These are phyloP conservation scores for Paracoccidioides brasiliensis DNA, from an alignment of 2,329 filamentous ascomycete species.

Conservation along the genomic window DNA sequence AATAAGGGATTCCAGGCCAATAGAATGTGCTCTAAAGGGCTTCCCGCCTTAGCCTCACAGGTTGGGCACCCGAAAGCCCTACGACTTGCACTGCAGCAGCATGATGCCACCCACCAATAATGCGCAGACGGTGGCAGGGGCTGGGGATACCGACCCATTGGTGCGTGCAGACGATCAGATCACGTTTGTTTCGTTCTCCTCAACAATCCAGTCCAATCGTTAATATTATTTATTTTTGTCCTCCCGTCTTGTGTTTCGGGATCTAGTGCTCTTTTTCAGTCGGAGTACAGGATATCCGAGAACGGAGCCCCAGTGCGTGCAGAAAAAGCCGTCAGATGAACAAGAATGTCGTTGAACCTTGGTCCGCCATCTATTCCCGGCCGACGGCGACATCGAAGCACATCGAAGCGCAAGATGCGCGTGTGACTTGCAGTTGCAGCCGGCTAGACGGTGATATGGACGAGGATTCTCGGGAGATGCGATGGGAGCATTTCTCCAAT, in stretches of 20 bases:
- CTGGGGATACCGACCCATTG: neutral
- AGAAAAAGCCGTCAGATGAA: neutral
- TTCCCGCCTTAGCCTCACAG: conserved; percentile 25
- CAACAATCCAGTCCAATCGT: too few species aligned
- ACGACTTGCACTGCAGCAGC: conserved; percentile 15
- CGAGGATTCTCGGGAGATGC: neutral
- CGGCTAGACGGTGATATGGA: neutral
- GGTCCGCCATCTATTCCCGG: neutral
- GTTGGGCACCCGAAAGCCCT: conserved; percentile 22
- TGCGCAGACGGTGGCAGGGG: neutral
- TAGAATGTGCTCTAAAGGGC: conserved; percentile 8
- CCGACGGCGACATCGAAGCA: neutral
- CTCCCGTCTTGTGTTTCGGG: neutral
- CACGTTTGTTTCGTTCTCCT: neutral
- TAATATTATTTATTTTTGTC: too few species aligned
- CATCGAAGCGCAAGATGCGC: neutral
- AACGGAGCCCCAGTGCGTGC: neutral
- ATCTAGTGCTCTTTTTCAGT: neutral
- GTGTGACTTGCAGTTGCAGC: conserved; percentile 2
- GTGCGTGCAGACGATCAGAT: neutral
- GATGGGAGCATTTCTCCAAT: neutral
- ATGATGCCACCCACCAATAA: neutral
- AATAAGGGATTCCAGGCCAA: conserved; percentile 10
- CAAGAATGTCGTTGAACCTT: neutral
- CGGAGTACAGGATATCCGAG: neutral